Base-by-base conservation (phyloP, 2,329 filamentous ascomycete species). In the Tolypocladium tropicale region DNA sequence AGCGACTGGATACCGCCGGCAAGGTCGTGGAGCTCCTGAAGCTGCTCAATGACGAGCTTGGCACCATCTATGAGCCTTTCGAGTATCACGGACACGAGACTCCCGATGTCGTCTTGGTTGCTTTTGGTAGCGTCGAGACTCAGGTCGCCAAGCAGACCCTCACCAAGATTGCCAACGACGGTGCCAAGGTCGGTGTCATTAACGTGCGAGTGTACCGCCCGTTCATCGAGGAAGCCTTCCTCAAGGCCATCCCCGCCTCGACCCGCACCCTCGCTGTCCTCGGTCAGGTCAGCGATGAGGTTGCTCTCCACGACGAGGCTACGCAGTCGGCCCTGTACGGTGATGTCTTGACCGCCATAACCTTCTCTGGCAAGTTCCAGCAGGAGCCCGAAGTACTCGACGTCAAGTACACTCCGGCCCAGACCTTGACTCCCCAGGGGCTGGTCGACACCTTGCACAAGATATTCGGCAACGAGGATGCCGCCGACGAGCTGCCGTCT, bases 171-270 rank as follows among this genome's bases (percentile, higher is more conserved):
- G 82, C 88, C 33, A 80, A 82, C 60, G 81, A 86, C 60, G 91
- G 87, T 61, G 81, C 82, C 67, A 90, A 86, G 74, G 82, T 96
- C 59, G 94, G 94, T 64, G 88, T 93, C 41, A 79, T 99, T 71
- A 93, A 90, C 65, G 93, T 97, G 51, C 88, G 94, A 61, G 81
- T 99, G 55, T 99, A 97, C 78, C 85, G 93, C 48, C 94, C 94
- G 18, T 97, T 99, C 67, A 84, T 94, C 34, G 94, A 99, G 74
- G 91, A 96, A 69, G 89, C 90, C 53, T 97, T 99, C 79, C 77
- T 97, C 60, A 84, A 87, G 62, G 82, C 83, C 12, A 81, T 99
- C 32, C 91, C 94, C 36, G 78, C 83, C 62, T 88, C 88, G 37
- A 82, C 86, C 51, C 84, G 83, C 72, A 88, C 81, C 59, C 80